Evolutionary conservation across 169 alveolate species (phyloP).

Genomic region (Haemoproteus tartakovskyi): DNA sequence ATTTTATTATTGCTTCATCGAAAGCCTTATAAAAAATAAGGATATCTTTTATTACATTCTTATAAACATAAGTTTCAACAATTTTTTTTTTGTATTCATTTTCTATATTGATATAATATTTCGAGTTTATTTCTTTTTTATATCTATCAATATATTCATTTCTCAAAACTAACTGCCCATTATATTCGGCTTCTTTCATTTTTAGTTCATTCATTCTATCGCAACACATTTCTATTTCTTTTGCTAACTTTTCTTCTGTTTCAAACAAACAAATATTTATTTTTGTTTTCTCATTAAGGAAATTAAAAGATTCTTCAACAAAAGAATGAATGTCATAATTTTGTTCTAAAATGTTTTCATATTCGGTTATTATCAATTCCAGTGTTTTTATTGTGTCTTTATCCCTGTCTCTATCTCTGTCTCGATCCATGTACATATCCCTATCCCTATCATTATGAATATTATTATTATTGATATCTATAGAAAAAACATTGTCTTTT

Average conservation of each 20-base stretch:
- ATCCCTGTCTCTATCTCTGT: no score
- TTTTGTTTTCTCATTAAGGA: no score
- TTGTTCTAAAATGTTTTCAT: no score
- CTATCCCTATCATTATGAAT: no score
- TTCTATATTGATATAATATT: conserved; percentile 36
- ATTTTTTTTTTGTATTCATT: conserved; percentile 54
- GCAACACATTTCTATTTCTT: conserved; percentile 12
- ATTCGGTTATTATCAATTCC: no score
- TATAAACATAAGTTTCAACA: conserved; percentile 25
- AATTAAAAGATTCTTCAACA: no score
- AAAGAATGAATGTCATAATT: no score
- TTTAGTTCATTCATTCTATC: conserved; percentile 18
- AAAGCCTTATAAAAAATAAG: conserved; percentile 61
- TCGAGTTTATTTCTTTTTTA: conserved; percentile 61
- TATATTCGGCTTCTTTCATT: conserved; percentile 65
- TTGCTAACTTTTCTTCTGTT: conserved; percentile 9
- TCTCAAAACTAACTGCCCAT: conserved; percentile 38
- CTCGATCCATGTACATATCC: no score
- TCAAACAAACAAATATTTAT: no score
- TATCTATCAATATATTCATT: conserved; percentile 56
- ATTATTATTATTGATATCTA: no score
- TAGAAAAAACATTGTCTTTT: no score
- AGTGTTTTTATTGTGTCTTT: no score
- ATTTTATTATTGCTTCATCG: conserved; percentile 71
- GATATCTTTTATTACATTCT: conserved; percentile 56